Percentiles rank a stretch among this genome's conserved stretches.
Evolutionary conservation across 306 rosid genomes (phyloP).

Genomic region (Betula pendula): DNA sequence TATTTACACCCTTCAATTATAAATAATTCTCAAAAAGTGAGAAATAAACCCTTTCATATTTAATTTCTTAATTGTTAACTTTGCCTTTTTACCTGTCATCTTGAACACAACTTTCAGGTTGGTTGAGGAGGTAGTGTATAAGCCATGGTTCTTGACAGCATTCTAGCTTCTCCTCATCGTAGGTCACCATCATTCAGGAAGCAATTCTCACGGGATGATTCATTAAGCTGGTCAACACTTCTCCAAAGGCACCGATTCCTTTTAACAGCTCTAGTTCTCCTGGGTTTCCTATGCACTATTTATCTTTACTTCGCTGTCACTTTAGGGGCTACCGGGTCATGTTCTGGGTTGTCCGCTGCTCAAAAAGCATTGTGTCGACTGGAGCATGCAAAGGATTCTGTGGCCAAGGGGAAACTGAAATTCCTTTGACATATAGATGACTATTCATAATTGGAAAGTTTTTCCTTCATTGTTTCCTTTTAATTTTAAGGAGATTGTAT

Average conservation of each 20-base stretch:
- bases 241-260: constrained; percentile 81
- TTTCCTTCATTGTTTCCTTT: constrained; percentile 16
- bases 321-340: constrained; percentile 52
- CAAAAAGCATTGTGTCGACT: constrained; percentile 64
- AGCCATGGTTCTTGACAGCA: constrained; percentile 76
- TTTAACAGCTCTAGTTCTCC: constrained; percentile 63
- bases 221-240: constrained; percentile 78
- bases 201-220: constrained; percentile 63
- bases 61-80: neutral
- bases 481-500: neutral
- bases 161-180: constrained; percentile 71
- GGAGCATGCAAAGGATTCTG: constrained; percentile 65
- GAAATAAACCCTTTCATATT: neutral
- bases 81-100: neutral
- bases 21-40: too few relatives aligned
- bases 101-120: constrained; percentile 34
- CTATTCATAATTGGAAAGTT: neutral
- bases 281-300: constrained; percentile 68
- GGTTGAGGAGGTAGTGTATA: constrained; percentile 39
- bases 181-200: constrained; percentile 64
- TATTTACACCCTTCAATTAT: too few relatives aligned
- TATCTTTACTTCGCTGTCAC: constrained; percentile 92
- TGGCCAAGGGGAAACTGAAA: constrained; percentile 75
- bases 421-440: constrained; percentile 46
- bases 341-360: constrained; percentile 62